Percentiles rank a stretch among this genome's conserved stretches.
These are phyloP conservation scores for Corylus avellana DNA, from an alignment of 306 rosid genomes.

Conservation along the genomic window DNA sequence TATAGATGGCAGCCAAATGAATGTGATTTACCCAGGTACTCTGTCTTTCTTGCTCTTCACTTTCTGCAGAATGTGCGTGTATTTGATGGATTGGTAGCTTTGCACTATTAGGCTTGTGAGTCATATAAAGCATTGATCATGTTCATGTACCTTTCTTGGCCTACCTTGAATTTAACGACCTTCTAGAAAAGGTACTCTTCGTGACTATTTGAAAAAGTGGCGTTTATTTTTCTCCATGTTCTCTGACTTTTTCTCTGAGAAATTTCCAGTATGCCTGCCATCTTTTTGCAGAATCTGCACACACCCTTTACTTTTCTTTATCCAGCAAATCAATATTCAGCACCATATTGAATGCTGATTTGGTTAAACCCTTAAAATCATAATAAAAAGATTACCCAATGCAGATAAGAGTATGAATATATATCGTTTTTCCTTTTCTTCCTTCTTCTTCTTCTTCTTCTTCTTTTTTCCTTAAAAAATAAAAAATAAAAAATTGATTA, in stretches of 20 bases:
- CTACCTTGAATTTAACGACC: background rate
- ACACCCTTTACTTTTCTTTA: no score
- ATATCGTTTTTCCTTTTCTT: background rate
- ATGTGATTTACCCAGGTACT: conserved; percentile 63
- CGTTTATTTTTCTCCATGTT: background rate
- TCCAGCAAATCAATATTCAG: no score
- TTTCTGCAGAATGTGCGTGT: background rate
- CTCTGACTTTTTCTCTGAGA: background rate
- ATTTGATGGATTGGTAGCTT: background rate
- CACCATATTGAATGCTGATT: no score
- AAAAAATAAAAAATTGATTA: no score
- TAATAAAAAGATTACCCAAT: no score
- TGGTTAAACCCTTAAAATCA: no score
- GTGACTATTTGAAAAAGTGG: background rate
- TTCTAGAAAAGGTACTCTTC: background rate
- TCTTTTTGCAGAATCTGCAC: background rate
- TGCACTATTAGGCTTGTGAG: background rate
- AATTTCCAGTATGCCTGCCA: background rate
- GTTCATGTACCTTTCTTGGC: background rate
- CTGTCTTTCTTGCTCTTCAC: background rate
- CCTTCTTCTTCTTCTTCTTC: background rate
- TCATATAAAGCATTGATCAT: background rate
- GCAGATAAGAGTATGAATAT: no score
- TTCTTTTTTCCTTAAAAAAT: background rate
- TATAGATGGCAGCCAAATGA: conserved; percentile 65